Evolutionary conservation across 225 moss, liverwort and hornwort genomes (phyloP).

Genomic region (Climacium dendroides): DNA sequence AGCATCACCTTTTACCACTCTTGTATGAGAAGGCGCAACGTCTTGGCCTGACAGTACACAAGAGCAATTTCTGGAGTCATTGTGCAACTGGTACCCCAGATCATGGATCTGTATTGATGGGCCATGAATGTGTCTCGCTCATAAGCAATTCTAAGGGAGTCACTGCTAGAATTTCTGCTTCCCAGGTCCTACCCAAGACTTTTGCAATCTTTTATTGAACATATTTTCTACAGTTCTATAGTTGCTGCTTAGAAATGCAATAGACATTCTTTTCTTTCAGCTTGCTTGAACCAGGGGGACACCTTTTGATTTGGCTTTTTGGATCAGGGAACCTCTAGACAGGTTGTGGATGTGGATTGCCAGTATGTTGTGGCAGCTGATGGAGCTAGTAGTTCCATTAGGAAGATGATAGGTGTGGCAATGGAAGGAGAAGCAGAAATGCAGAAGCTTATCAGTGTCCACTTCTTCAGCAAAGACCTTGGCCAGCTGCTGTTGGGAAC

Average conservation of each 20-base stretch:
- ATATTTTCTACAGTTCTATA: not conserved
- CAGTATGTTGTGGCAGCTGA: conserved; percentile 77
- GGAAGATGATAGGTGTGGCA: conserved; percentile 41
- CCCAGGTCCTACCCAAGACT: not conserved
- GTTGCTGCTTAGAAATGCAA: not conserved
- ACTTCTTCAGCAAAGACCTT: conserved; percentile 65
- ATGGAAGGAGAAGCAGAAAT: conserved; percentile 75
- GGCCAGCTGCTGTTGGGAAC: conserved; percentile 41
- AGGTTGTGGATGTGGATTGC: conserved; percentile 31
- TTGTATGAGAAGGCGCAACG: conserved; percentile 53
- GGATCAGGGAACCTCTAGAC: conserved; percentile 6
- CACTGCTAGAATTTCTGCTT: conserved; percentile 27
- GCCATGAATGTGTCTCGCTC: conserved; percentile 56
- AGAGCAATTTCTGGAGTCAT: not conserved
- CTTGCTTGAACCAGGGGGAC: not conserved
- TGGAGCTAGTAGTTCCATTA: conserved; percentile 70
- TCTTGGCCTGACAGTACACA: conserved; percentile 21
- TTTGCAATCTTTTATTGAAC: not conserved
- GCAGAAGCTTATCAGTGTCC: conserved; percentile 69
- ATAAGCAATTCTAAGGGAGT: conserved; percentile 22
- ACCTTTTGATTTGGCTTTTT: not conserved
- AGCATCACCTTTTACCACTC: conserved; percentile 75
- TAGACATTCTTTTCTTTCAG: not conserved
- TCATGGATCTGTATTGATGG: conserved; percentile 33
- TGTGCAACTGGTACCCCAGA: not conserved